Base-by-base conservation (phyloP, 495 filamentous ascomycete genomes). In the Evansstolkia leycettana region DNA sequence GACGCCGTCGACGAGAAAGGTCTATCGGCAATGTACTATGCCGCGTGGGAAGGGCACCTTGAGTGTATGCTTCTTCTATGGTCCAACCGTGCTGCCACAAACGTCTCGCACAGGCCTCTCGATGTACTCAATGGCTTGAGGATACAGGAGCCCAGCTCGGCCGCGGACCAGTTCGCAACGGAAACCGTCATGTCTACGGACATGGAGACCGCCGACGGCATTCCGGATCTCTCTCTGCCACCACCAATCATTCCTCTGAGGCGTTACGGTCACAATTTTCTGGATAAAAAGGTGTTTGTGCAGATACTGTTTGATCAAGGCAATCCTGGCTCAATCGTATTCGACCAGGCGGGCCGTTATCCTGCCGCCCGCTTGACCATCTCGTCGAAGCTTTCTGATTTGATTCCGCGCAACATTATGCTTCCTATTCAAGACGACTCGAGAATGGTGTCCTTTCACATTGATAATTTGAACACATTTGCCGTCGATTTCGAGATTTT, bases 401-500 rank as follows among this genome's bases (percentile, higher is more conserved):
- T 98, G 19, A 94, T 98, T 44, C 92, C 90, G 17, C 80, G 90
- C 49, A 98, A 92, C 46, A 73, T 96, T 31, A 77, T 94, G 54
- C 73, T 98, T 18, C 90, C 90, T 2, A 86, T 98, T 46, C 90
- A 94, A 52, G 92, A 96, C 57, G 90, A 96, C 54, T 84, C 82
- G 33, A 80, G 83, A 34, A 71, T 83, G 25, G 77, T 95, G 37
- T 93, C 89, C 6, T 98, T 98, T 62, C 89, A 98, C 46, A 81
- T 94, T 41, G 92, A 98, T 55, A 87, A 80, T 36, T 60, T 96
- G 32, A 82, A 88, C 28, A 80, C 85, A 1, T 98, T 98, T 54
- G 73, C 84, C 19, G 81, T 98, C 45, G 90, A 98, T 57, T 94
- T 96, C 52, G 92, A 96, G 52, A 84, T 98, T 31, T 98, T 88